These are phyloP conservation scores for Lodderomyces theae DNA, from an alignment of 1,139 yeast species.

Conservation along the genomic window DNA sequence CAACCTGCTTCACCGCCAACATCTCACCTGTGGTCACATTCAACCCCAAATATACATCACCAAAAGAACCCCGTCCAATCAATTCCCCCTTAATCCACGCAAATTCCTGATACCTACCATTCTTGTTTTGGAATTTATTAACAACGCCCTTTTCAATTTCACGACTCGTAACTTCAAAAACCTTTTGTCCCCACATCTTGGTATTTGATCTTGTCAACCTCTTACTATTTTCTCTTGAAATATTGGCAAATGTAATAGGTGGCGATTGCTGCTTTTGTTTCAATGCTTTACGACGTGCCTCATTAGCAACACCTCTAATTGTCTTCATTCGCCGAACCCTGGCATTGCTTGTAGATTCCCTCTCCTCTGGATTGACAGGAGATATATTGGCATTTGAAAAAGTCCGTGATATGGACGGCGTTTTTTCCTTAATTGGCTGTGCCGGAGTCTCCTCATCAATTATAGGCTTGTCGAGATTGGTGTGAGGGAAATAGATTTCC, in stretches of 20 bases:
- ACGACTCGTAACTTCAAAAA: conserved; percentile 82
- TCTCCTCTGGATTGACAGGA: conserved; percentile 22
- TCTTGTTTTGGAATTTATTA: conserved; percentile 54
- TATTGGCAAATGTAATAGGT: conserved; percentile 13
- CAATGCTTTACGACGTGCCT: conserved; percentile 64
- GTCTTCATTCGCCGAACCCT: conserved; percentile 63
- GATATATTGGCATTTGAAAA: conserved; percentile 49
- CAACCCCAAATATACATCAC: conserved; percentile 88
- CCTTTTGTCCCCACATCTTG: conserved; percentile 96
- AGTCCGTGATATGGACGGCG: conserved; percentile 44
- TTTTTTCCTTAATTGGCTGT: conserved; percentile 28
- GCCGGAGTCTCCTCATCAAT: conserved; percentile 75
- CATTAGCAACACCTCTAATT: conserved; percentile 87
- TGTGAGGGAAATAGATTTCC: conserved; percentile 87
- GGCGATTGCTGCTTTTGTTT: conserved; percentile 22
- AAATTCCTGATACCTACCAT: conserved; percentile 75
- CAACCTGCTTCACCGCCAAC: conserved; percentile 97
- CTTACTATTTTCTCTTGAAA: conserved; percentile 11
- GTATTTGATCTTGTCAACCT: conserved; percentile 72
- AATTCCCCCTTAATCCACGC: conserved; percentile 98
- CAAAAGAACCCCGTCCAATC: conserved; percentile 96
- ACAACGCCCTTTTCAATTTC: conserved; percentile 59
- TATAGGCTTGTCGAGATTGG: conserved; percentile 90
- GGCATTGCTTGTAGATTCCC: conserved; percentile 14
- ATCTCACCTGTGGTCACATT: conserved; percentile 97